Conservation (phyloP, 495 filamentous ascomycete genomes). For the Neurospora terricola region DNA sequence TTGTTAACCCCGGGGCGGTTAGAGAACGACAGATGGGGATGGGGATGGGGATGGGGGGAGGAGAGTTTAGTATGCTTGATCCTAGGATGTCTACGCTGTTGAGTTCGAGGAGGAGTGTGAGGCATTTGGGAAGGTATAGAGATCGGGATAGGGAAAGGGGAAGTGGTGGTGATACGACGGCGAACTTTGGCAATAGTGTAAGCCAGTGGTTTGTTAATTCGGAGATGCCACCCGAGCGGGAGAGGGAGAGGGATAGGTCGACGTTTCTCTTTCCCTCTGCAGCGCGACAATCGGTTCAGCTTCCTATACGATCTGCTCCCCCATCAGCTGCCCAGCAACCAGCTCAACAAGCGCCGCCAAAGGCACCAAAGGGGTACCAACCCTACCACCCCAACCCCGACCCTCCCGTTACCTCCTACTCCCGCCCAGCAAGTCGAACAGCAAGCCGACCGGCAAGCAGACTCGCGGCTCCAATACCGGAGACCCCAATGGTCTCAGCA, state of each 20-base stretch:
- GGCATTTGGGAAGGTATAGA: background rate
- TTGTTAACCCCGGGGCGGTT: slow-evolving; percentile 10
- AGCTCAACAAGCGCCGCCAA: background rate
- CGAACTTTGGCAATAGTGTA: background rate
- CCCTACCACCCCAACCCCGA: background rate
- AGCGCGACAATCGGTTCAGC: background rate
- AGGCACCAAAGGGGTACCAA: background rate
- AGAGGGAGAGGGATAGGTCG: background rate
- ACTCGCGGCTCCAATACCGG: background rate
- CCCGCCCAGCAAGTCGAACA: background rate
- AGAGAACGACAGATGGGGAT: background rate
- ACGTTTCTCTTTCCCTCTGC: background rate
- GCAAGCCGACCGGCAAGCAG: background rate
- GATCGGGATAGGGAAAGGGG: background rate
- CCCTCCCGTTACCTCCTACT: background rate
- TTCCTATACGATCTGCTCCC: background rate
- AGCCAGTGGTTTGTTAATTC: background rate
- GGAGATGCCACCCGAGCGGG: background rate
- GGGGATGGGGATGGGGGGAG: background rate
- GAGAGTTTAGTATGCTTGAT: background rate
- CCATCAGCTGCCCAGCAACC: background rate
- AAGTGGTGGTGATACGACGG: background rate
- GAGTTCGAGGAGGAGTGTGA: background rate
- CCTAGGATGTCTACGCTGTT: background rate
- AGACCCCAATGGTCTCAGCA: background rate